Base-by-base conservation (phyloP, 495 filamentous ascomycete species). In the Penicillium angulare region DNA sequence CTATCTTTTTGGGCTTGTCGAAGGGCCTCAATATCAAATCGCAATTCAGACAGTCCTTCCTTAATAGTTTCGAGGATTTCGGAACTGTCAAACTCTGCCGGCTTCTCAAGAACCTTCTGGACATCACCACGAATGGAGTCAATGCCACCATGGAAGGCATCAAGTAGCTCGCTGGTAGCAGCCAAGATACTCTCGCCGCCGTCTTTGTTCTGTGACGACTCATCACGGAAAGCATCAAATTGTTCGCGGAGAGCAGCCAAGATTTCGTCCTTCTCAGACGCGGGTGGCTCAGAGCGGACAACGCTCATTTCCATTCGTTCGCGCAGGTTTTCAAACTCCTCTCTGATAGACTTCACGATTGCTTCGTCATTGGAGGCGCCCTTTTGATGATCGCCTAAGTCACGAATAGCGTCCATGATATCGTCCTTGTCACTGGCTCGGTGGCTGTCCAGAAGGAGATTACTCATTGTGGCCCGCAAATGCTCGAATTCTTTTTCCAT, bases 31-130 rank as follows among this genome's bases (percentile, higher is more conserved):
- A 96, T 85, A 26, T 96, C 91, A 22, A 81, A 72, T 52, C 83
- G 83, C 27, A 96, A 74, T 21, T 75, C 77, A 31, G 83, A 82
- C 10, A 96, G 69, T 0, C 91, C 91, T 34, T 83, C 83, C 56
- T 86, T 93, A 42, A 97, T 77, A 2, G 89, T 86, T 45, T 95
- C 89, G 5, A 95, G 77, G 38, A 95, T 91, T 60, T 95, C 90
- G 45, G 90, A 85, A 48, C 84, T 89, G 15, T 88, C 90, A 65
- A 90, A 79, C 53, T 90, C 87, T 1, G 82, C 74, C 5, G 90
- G 88, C 72, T 90, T 90, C 54, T 91, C 82, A 18, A 84, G 68
- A 12, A 92, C 77, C 56, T 83, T 90, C 49, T 88, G 83, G n/a
- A 97, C 74, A 59, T 91, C 87, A 9, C 74, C 67, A 8, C 84